Evolutionary conservation across 176 grass and related monocot species (phyloP).

Genomic region (Zoysia pacifica): DNA sequence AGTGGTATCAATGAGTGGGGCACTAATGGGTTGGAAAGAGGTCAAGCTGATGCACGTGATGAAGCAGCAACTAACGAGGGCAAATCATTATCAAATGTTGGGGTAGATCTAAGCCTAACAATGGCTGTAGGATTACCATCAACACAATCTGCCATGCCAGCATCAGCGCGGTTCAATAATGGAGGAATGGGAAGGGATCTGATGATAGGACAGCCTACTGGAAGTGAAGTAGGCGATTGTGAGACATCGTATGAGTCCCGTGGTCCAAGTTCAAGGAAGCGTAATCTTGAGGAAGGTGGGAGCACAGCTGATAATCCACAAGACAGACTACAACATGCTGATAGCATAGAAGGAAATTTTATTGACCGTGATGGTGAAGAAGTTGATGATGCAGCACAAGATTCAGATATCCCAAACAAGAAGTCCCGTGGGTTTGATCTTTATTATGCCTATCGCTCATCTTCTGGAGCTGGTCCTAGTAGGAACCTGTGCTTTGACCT

Average conservation of each 20-base stretch:
- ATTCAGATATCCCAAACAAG: conserved; percentile 77
- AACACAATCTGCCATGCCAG: conserved; percentile 50
- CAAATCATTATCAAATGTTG: conserved; percentile 73
- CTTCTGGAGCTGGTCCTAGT: conserved; percentile 89
- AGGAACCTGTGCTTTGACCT: conserved; percentile 79
- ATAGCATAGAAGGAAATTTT: conserved; percentile 93
- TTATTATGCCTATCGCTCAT: conserved; percentile 58
- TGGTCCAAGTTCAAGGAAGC: conserved; percentile 88
- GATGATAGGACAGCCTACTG: conserved; percentile 92
- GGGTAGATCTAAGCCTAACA: conserved; percentile 86
- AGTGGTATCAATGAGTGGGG: conserved; percentile 92
- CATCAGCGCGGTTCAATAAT: conserved; percentile 50
- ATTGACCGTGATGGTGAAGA: conserved; percentile 93
- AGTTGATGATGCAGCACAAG: conserved; percentile 81
- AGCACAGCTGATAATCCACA: conserved; percentile 95
- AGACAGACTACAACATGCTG: conserved; percentile 64
- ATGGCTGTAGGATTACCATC: conserved; percentile 86
- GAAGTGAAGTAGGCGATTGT: conserved; percentile 97
- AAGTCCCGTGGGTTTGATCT: conserved; percentile 72
- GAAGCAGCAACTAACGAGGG: conserved; percentile 69
- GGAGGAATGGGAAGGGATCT: conserved; percentile 89
- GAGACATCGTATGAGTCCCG: conserved; percentile 89
- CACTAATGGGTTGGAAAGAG: conserved; percentile 60
- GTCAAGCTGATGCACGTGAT: conserved; percentile 67
- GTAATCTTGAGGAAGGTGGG: conserved; percentile 94